These are phyloP conservation scores for Rhynchosporium graminicola DNA, from an alignment of 2,329 filamentous ascomycete species.

Conservation along the genomic window DNA sequence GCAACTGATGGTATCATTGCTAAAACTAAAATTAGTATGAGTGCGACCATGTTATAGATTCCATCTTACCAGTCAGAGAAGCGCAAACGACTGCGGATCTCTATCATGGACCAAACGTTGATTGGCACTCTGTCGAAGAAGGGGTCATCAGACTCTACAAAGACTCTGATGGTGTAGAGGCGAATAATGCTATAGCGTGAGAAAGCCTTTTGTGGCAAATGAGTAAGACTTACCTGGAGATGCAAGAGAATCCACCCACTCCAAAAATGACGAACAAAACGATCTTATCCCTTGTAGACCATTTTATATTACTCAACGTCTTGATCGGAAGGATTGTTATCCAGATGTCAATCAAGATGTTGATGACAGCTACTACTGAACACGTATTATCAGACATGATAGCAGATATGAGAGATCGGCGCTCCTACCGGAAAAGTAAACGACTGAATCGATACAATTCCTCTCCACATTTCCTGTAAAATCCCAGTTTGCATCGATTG, in stretches of 20 bases:
- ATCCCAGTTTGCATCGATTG: slow-evolving; percentile 41
- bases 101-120: slow-evolving; percentile 39
- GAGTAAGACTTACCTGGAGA: slow-evolving; percentile 22
- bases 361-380: slow-evolving; percentile 22
- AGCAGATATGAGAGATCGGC: not conserved
- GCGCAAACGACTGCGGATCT: slow-evolving; percentile 40
- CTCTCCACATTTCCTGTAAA: slow-evolving; percentile 35
- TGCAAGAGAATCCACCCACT: slow-evolving; percentile 32
- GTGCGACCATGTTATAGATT: not conserved
- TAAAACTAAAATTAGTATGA: not conserved
- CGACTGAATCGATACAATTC: slow-evolving; percentile 41
- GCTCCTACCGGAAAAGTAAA: slow-evolving; percentile 40
- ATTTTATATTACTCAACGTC: slow-evolving; percentile 21
- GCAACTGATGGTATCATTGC: slow-evolving; percentile 28
- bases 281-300: slow-evolving; percentile 23
- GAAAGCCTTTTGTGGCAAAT: not conserved
- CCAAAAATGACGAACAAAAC: slow-evolving; percentile 26
- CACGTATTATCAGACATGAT: not conserved
- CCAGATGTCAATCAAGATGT: slow-evolving; percentile 28
- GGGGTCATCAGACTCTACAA: slow-evolving; percentile 34
- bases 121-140: slow-evolving; percentile 32
- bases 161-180: slow-evolving; percentile 39
- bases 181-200: slow-evolving; percentile 34
- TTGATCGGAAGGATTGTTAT: slow-evolving; percentile 27
- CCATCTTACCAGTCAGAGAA: slow-evolving; percentile 31